Evolutionary conservation across 257 asterid genomes (phyloP), one percentile per base, ranked within the genome.

Genomic region (Solanum chiquidenum): DNA sequence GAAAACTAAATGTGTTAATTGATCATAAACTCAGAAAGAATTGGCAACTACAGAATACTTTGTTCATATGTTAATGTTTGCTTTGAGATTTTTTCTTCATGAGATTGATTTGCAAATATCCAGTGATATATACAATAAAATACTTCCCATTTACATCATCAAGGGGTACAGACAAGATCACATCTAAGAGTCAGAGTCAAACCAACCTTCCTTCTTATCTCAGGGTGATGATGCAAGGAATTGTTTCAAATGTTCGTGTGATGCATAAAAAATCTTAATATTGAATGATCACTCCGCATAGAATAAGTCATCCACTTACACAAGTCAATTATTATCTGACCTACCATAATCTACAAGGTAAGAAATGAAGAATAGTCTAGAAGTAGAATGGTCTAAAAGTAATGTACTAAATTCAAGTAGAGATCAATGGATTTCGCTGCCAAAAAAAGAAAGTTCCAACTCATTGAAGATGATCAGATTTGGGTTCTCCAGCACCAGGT

Each of bases 401-500:
- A 27, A 10, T 5, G 66, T 79, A 42, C 85, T 16, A 27, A 44
- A 46, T 46, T 44, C 85, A 44, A 80, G 40, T 12, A 44, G 9
- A 25, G 13, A 79, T 44, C 66, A 44, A 27, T 44, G 66, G 14
- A 9, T 46, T 79, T 27, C 0, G 9, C 40, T 4, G 40, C n/a
- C 9, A 44, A 7, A 18, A 80, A 80, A 46, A 18, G 29, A 14
- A 9, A 20, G 69, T 29, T 46, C 6, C 68, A 80, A 29, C 38
- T 80, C 69, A 46, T 52, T 46, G 66, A 64, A 20, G 60, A 55
- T 62, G 27, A 40, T 62, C 25, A 37, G 85, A 85, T 9, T 83
- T 76, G n/a, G 88, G 88, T 73, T 87, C 44, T 64, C 74, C 87
- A 46, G 85, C 42, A 84, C 40, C 86, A 11, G 86, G 88, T 16